Base-by-base conservation (phyloP, 148 eudicot species). In the Linanthus parryae region DNA sequence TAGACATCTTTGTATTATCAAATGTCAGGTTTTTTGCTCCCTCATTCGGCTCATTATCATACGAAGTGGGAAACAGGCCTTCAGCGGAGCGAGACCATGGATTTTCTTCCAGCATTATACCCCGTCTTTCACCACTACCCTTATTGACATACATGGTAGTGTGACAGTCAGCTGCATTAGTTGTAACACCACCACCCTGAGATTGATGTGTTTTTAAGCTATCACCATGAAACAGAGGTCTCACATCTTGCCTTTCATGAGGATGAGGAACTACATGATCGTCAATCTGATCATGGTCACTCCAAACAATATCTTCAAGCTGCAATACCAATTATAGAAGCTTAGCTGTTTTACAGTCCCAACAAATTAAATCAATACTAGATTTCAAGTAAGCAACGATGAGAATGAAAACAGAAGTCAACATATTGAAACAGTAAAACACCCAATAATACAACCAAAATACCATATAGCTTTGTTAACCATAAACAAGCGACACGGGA, bases 241-340 rank as follows among this genome's bases (percentile, higher is more conserved):
- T 69, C 65, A 28, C 41, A 18, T 46, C 56, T 5, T 54, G 52
- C 39, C 52, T 50, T 27, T 52, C 48, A 39, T 61, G 60, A 43
- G 78, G 58, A 43, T 71, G 79, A 59, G 96, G 94, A 47, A 79
- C 87, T 68, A 82, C 75, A 73, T 77, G 97, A 59, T 92, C 94
- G 40, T 73, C 83, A 56, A 60, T 75, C 50, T 65, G 83, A 58
- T 64, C 77, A 64, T 76, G 62, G 24, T 81, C 83, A 67, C 79
- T 78, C 95, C 95, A 83, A 43, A 62, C 73, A 39, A 70, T 77
- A 76, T 87, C 90, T 68, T 81, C 90, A 54, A 91, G 63, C 98
- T 91, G 94, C 50, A 73, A 69, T 57, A 70, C 31, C 54, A 67
- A 61, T 67, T 34, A 50, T 48, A 64, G 20, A 69, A 42, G 24